Percentiles rank a stretch among this genome's conserved stretches.
Evolutionary conservation across 768 basidiomycete genomes (phyloP).

Genomic region (Trametes meyenii): DNA sequence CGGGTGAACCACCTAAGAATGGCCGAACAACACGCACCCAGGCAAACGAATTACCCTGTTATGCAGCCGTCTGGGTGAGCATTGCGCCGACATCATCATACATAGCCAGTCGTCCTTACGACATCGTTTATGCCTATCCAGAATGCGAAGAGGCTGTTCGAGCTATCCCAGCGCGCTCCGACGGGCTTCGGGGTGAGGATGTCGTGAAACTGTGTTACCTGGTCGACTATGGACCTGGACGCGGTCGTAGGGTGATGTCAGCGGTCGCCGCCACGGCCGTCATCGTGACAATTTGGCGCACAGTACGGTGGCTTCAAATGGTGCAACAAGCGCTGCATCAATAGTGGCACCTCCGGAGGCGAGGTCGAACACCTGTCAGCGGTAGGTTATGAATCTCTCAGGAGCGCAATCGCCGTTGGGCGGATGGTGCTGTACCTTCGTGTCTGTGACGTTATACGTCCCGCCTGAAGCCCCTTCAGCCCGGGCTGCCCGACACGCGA

Average conservation of each 20-base stretch:
- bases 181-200: slow-evolving; percentile 37
- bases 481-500: neutral
- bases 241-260: neutral
- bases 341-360: slow-evolving; percentile 43
- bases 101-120: slow-evolving; percentile 23
- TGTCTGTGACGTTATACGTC: slow-evolving; percentile 58
- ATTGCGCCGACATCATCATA: neutral
- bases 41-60: slow-evolving; percentile 50
- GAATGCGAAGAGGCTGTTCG: slow-evolving; percentile 39
- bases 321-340: slow-evolving; percentile 41
- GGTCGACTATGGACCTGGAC: slow-evolving; percentile 39
- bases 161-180: slow-evolving; percentile 37
- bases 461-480: slow-evolving; percentile 36
- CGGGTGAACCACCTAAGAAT: neutral
- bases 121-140: slow-evolving; percentile 45
- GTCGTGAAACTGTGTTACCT: slow-evolving; percentile 38
- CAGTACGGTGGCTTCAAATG: slow-evolving; percentile 39
- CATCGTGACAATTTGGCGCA: slow-evolving; percentile 22
- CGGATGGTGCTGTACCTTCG: slow-evolving; percentile 41
- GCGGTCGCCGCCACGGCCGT: neutral
- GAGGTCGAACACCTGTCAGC: slow-evolving; percentile 36
- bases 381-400: slow-evolving; percentile 6
- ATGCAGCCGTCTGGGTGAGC: slow-evolving; percentile 6
- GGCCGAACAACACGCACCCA: slow-evolving; percentile 42
- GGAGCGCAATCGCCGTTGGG: slow-evolving; percentile 9